These are phyloP conservation scores for Nelumbo lutea DNA, from an alignment of 164 flowering plant genomes.

Conservation along the genomic window DNA sequence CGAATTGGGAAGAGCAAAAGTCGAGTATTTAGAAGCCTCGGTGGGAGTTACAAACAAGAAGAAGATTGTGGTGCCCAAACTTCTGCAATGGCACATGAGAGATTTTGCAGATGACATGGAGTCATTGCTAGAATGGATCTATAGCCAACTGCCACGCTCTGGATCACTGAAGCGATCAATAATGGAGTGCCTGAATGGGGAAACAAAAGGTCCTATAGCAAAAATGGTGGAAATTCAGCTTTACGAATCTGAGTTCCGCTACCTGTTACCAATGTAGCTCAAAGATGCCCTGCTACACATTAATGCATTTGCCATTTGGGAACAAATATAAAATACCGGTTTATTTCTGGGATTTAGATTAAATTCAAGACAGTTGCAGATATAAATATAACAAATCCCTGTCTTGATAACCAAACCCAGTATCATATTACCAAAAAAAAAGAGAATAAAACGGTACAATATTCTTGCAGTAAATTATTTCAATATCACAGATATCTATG, in stretches of 20 bases:
- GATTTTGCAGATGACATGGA: constrained; percentile 87
- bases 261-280: constrained; percentile 34
- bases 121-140: constrained; percentile 89
- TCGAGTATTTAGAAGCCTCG: constrained; percentile 83
- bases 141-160: constrained; percentile 72
- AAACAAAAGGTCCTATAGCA: constrained; percentile 30
- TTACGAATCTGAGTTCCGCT: constrained; percentile 80
- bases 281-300: no score
- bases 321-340: no score
- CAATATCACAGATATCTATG: no score
- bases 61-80: constrained; percentile 79
- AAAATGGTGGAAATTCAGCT: constrained; percentile 68
- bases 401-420: no score
- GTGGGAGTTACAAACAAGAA: constrained; percentile 70
- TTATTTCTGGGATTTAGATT: no score
- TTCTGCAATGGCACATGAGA: constrained; percentile 81
- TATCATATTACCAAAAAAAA: no score
- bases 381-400: no score
- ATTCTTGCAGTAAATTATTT: no score
- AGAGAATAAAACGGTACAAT: no score
- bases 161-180: constrained; percentile 55
- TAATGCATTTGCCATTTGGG: no score
- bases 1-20: constrained; percentile 71
- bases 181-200: constrained; percentile 64
- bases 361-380: no score